Conservation (phyloP, 2,329 filamentous ascomycete genomes). For the Ophiocordyceps camponoti-floridani region DNA sequence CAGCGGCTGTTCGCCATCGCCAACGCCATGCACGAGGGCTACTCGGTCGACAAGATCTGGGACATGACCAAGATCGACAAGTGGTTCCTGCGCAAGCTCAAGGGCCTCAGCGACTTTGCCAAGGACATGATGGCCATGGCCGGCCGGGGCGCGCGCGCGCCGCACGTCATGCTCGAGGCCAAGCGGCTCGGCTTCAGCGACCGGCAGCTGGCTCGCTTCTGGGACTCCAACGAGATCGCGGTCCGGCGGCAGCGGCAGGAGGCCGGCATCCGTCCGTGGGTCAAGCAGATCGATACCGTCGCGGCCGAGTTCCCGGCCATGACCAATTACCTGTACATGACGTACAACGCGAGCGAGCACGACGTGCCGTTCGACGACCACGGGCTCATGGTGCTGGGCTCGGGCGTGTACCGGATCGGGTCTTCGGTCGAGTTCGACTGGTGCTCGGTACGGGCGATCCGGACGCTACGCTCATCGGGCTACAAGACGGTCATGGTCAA, state of each 20-base stretch:
- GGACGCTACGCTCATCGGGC: conserved; percentile 67
- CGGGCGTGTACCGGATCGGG: conserved; percentile 91
- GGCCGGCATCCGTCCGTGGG: conserved; percentile 67
- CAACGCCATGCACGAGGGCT: conserved; percentile 90
- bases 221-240: conserved; percentile 84
- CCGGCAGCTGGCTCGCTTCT: conserved; percentile 83
- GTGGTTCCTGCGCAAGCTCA: conserved; percentile 90
- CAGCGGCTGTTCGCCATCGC: conserved; percentile 95
- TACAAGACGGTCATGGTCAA: conserved; percentile 97
- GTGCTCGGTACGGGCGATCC: conserved; percentile 90
- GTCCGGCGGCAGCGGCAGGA: conserved; percentile 74
- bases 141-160: conserved; percentile 40
- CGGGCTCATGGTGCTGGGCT: conserved; percentile 90
- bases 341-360: conserved; percentile 79
- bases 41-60: conserved; percentile 93
- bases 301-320: conserved; percentile 88
- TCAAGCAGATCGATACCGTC: conserved; percentile 98
- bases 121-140: conserved; percentile 69
- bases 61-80: conserved; percentile 97
- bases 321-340: conserved; percentile 93
- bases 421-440: conserved; percentile 98
- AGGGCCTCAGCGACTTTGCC: conserved; percentile 77
- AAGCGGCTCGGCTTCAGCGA: conserved; percentile 94
- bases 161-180: conserved; percentile 56
- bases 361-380: conserved; percentile 76